A percentile compares a stretch with the other conserved stretches of the same genome.
Evolutionary conservation across 2,329 filamentous ascomycete genomes (phyloP).

Genomic region (Pseudogymnoascus sp.): DNA sequence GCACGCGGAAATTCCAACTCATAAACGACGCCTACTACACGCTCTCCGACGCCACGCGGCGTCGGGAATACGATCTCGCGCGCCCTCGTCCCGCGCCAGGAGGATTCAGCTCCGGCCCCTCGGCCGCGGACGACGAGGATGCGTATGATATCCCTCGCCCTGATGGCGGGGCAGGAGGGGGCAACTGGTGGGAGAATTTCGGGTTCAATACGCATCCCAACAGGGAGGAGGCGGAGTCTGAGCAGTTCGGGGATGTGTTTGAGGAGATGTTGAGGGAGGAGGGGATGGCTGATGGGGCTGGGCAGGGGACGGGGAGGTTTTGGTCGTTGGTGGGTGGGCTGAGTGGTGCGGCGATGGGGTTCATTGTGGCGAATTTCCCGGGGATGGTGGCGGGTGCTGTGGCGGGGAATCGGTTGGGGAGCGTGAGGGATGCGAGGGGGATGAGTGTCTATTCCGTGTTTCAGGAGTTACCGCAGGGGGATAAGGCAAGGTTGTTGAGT

Average conservation of each 20-base stretch:
- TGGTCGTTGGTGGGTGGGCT: slow-evolving; percentile 81
- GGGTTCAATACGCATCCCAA: slow-evolving; percentile 46
- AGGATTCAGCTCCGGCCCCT: slow-evolving; percentile 29
- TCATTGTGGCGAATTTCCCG: slow-evolving; percentile 89
- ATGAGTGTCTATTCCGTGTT: slow-evolving; percentile 95
- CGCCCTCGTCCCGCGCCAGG: background rate
- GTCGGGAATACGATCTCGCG: slow-evolving; percentile 77
- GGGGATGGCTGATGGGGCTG: slow-evolving; percentile 65
- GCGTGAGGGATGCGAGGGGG: slow-evolving; percentile 78
- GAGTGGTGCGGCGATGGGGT: slow-evolving; percentile 83
- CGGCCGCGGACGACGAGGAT: slow-evolving; percentile 34
- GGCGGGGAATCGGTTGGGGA: slow-evolving; percentile 85
- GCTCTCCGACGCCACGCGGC: slow-evolving; percentile 67
- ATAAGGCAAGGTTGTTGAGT: slow-evolving; percentile 71
- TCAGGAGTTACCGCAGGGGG: slow-evolving; percentile 69
- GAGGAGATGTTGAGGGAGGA: slow-evolving; percentile 86
- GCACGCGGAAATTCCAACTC: slow-evolving; percentile 83
- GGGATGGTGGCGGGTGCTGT: slow-evolving; percentile 85
- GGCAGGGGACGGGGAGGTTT: slow-evolving; percentile 61
- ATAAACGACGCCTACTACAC: slow-evolving; percentile 93
- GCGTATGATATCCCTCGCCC: slow-evolving; percentile 31
- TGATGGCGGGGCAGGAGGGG: slow-evolving; percentile 24
- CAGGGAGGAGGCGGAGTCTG: slow-evolving; percentile 53
- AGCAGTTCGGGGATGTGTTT: slow-evolving; percentile 82
- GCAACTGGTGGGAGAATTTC: slow-evolving; percentile 64